Evolutionary conservation across 345 rosid genomes (phyloP), one percentile per base, ranked within the genome.

Genomic region (Physaria fendleri): DNA sequence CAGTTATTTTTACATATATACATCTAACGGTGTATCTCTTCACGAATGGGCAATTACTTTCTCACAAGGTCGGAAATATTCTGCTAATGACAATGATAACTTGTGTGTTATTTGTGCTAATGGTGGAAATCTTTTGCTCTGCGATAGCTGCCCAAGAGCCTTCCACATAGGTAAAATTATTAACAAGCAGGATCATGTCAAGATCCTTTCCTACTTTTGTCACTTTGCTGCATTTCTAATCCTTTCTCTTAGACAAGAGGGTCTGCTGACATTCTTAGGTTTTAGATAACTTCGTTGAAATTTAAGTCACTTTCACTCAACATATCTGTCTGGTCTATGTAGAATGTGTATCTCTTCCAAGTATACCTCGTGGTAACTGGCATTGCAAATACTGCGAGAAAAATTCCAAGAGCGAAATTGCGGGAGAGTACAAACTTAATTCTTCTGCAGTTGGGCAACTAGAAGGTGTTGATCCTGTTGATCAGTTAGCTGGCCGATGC

Each of bases 71-170:
- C 82, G 85, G 49, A 75, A 69, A 62, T 84, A 67, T 49, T 80
- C 97, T 67, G 81, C 87, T 54, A 78, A 81, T 73, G 96, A 89
- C 63, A 85, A 83, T 75, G 88, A 87, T 62, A 78, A 85, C 62
- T 75, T 82, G 50, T 89, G 99, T 81, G 84, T 80, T 71, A 82
- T 85, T 72, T 93, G 97, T 77, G 85, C 83, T 37, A 97, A 93
- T 87, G 97, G 96, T 69, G 99, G 97, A 56, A 75, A 83, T 77
- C 97, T 93, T 66, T 42, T 93, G 81, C 82, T 79, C 60, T 93
- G 99, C 62, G 95, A 87, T 87, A 90, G 85, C 74, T 93, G 96
- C 77, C 97, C 99, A 47, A 82, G 99, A 82, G 87, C 99, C 59
- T 93, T 87, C 74, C 99, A 93, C 61, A 82, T 76, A 85, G 90